These are phyloP conservation scores for Reutealis trisperma DNA, from an alignment of 345 rosid species.

Conservation along the genomic window DNA sequence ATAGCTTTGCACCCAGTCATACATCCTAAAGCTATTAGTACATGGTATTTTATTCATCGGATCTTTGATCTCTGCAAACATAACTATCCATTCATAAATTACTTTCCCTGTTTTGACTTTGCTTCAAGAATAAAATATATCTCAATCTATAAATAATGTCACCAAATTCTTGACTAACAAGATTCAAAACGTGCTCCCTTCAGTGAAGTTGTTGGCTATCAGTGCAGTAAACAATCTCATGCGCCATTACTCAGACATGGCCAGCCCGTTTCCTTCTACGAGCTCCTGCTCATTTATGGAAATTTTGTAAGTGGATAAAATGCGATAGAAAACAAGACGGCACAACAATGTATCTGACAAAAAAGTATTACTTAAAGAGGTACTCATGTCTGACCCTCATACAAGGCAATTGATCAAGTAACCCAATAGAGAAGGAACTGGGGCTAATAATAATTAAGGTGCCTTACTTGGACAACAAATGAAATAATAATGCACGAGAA, in stretches of 20 bases:
- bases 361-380: neutral
- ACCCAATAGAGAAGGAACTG: neutral
- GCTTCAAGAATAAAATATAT: neutral
- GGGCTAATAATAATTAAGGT: neutral
- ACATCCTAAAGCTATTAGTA: too few species aligned
- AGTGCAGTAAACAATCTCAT: neutral
- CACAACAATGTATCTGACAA: neutral
- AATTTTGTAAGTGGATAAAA: neutral
- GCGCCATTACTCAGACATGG: slow-evolving; percentile 12
- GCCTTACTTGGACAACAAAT: slow-evolving; percentile 1
- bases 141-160: neutral
- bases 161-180: neutral
- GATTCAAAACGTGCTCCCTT: neutral
- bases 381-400: neutral
- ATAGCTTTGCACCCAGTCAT: too few species aligned
- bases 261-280: slow-evolving; percentile 31
- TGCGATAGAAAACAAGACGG: neutral
- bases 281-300: slow-evolving; percentile 22
- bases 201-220: neutral
- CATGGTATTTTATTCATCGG: neutral
- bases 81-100: neutral
- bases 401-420: neutral
- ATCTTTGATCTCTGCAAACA: neutral
- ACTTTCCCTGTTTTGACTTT: neutral
- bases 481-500: neutral